phyloP scores from a whole-genome alignment of 2,329 filamentous ascomycete genomes.

The Simplicillium aogashimaense region DNA sequence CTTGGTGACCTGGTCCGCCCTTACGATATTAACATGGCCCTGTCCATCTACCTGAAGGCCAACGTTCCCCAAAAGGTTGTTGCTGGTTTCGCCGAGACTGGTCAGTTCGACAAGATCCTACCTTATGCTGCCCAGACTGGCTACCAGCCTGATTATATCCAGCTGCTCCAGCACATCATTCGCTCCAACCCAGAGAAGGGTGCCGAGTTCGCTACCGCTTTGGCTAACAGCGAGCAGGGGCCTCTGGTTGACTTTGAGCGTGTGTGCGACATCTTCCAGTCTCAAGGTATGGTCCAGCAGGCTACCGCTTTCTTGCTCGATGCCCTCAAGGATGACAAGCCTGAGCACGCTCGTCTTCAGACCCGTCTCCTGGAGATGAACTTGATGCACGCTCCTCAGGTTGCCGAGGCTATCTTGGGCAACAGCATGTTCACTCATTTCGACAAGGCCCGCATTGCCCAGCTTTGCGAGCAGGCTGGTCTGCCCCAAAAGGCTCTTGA shows the following conservation, averaged over 20 bases:
- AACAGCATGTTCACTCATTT: constrained; percentile 99
- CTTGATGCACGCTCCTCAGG: constrained; percentile 88
- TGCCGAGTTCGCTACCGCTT: constrained; percentile 83
- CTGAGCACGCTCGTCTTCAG: constrained; percentile 87
- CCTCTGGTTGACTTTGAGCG: constrained; percentile 87
- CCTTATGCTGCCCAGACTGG: constrained; percentile 77
- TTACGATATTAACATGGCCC: constrained; percentile 79
- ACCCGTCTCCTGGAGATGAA: constrained; percentile 98
- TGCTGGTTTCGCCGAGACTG: constrained; percentile 87
- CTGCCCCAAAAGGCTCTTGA: constrained; percentile 81
- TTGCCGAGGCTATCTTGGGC: constrained; percentile 92
- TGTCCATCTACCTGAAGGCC: constrained; percentile 83
- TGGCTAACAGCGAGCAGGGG: constrained; percentile 82
- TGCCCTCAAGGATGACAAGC: constrained; percentile 87
- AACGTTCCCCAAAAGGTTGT: constrained; percentile 91
- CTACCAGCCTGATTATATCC: constrained; percentile 93
- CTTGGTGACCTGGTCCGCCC: constrained; percentile 87
- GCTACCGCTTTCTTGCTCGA: constrained; percentile 97
- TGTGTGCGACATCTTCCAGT: constrained; percentile 95
- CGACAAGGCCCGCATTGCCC: constrained; percentile 79
- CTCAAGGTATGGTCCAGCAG: constrained; percentile 94
- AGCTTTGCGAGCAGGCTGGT: constrained; percentile 87
- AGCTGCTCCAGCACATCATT: constrained; percentile 84
- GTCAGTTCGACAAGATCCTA: constrained; percentile 94
- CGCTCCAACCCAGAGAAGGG: constrained; percentile 88